A percentile compares a stretch with the other conserved stretches of the same genome.
These are phyloP conservation scores for Pythium aristosporum DNA, from an alignment of 352 stramenopile genomes.

Conservation along the genomic window DNA sequence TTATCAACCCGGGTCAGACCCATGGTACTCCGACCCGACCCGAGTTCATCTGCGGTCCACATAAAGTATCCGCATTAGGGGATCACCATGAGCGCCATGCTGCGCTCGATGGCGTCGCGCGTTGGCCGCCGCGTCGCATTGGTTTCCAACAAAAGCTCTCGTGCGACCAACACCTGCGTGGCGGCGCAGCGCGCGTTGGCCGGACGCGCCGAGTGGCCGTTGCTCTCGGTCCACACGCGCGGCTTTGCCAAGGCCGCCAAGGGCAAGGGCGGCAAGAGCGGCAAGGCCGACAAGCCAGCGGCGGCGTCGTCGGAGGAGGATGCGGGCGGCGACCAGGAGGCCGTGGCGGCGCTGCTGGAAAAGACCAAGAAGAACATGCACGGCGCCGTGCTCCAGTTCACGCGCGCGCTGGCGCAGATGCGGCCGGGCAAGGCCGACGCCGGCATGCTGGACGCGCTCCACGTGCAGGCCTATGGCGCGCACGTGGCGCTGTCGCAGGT, in stretches of 20 bases:
- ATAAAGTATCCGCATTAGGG: background rate
- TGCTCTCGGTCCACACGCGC: conserved; percentile 23
- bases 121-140: background rate
- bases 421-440: conserved; percentile 74
- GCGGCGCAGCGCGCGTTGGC: background rate
- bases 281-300: conserved; percentile 30
- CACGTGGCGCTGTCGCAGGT: conserved; percentile 76
- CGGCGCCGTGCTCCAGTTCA: conserved; percentile 77
- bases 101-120: conserved; percentile 10
- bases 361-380: conserved; percentile 84
- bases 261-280: conserved; percentile 36
- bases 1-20: conserved; percentile 4
- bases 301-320: background rate
- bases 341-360: conserved; percentile 33
- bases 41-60: background rate
- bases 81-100: background rate
- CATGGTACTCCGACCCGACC: background rate
- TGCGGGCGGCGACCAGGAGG: conserved; percentile 18
- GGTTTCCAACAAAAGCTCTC: background rate
- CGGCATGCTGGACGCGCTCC: conserved; percentile 80
- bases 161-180: background rate
- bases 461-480: conserved; percentile 79
- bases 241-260: conserved; percentile 69
- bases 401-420: conserved; percentile 71
- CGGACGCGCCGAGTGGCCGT: background rate